Evolutionary conservation across 2,329 filamentous ascomycete species (phyloP), one percentile per base, ranked within the genome.

Genomic region (Penicillium sp.): DNA sequence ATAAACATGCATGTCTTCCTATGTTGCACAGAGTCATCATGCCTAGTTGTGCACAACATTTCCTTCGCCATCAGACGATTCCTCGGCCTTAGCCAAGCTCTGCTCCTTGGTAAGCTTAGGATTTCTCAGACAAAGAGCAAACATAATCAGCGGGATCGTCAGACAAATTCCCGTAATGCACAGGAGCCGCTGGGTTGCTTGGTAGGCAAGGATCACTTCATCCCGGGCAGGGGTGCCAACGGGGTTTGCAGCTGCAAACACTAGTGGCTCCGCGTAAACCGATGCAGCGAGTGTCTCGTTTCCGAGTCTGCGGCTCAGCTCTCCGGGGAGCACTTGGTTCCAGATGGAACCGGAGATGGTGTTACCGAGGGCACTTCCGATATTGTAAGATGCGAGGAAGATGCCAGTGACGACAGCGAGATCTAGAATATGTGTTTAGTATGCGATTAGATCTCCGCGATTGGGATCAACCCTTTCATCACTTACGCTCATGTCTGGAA

Each of bases 341-440:
- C 85, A 88, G 59, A 88, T 81, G 21, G 84, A 83, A 14, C 85
- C 85, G 0, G 85, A 85, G 26, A 88, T 80, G 16, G 83, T 79
- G 67, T 83, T 83, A 23, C 86, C 85, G 1, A 88, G 69, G 1
- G 85, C 85, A 5, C 80, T 85, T 29, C 86, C 86, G 39, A 88
- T 78, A 67, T 85, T 85, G 74, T 88, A 88, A n/a, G 76, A 80
- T 16, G 85, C 83, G 3, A 88, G 80, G 67, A 83, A 88, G 19
- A 88, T 70, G 42, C 82, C 85, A 0, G 85, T 89, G 61, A 89
- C 81, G 60, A 88, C 83, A 44, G 87, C 86, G 31, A 89, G 76
- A 63, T 88, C 71, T 74, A 23, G 10, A 11, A 29, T 25, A 26
- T 26, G 11, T 6, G n/a, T 10, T 44, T 19, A 46, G 44, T 10